A percentile compares a stretch with the other conserved stretches of the same genome.
phyloP scores from a whole-genome alignment of 176 grass and related monocot species.

The Metroxylon sagu region DNA sequence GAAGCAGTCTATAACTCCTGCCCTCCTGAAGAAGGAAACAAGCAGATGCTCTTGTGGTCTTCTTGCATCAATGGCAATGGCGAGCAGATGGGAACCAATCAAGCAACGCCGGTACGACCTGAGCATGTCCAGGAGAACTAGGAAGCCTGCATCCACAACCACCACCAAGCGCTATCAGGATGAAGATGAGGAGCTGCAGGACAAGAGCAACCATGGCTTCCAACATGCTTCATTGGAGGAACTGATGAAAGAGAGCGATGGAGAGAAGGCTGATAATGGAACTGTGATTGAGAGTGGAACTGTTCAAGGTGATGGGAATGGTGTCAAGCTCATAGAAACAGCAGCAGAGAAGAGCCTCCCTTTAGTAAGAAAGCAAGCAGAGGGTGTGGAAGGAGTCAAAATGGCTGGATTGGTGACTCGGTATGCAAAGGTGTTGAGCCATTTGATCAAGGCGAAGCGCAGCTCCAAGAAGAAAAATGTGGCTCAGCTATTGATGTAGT shows the following conservation, averaged over 20 bases:
- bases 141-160: conserved; percentile 31
- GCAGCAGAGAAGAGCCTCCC: conserved; percentile 4
- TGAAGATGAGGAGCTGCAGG: conserved; percentile 13
- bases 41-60: conserved; percentile 16
- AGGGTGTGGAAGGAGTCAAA: conserved; percentile 30
- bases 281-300: neutral
- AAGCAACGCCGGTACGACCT: conserved; percentile 59
- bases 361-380: conserved; percentile 33
- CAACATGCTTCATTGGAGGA: conserved; percentile 58
- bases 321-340: conserved; percentile 4
- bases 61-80: conserved; percentile 40
- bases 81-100: conserved; percentile 37
- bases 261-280: conserved; percentile 24
- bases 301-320: conserved; percentile 10
- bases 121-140: conserved; percentile 78
- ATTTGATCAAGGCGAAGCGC: conserved; percentile 64
- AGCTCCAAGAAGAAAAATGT: conserved; percentile 49
- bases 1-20: conserved; percentile 31
- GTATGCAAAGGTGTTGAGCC: conserved; percentile 64
- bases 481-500: conserved; percentile 31
- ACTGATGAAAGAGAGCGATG: conserved; percentile 51
- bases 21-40: conserved; percentile 22
- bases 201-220: neutral
- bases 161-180: conserved; percentile 8
- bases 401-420: conserved; percentile 38